Conservation (phyloP, 345 rosid species). For the Kandelia obovata region DNA sequence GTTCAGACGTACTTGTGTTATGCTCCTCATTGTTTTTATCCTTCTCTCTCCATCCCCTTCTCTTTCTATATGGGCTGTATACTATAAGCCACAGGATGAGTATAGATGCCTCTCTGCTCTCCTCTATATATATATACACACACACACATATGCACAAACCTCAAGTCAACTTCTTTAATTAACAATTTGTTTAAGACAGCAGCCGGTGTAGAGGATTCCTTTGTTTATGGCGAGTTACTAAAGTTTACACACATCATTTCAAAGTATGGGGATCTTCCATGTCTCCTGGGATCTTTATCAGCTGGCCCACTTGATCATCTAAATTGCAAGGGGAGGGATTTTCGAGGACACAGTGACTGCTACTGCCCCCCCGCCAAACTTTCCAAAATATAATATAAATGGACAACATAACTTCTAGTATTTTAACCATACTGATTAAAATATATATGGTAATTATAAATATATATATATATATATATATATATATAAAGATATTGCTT, state of each 20-base stretch:
- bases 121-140: constrained; percentile 22
- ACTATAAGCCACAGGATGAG: background rate
- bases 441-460: too few relatives aligned
- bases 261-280: background rate
- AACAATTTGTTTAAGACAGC: constrained; percentile 18
- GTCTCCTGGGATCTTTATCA: background rate
- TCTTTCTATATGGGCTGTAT: background rate
- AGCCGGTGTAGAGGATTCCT: background rate
- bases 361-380: too few relatives aligned
- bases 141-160: background rate
- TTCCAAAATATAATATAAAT: too few relatives aligned
- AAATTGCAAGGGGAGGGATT: background rate
- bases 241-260: background rate
- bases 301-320: background rate
- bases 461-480: too few relatives aligned
- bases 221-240: background rate
- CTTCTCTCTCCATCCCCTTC: background rate
- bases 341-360: background rate
- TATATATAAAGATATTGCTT: too few relatives aligned
- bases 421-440: too few relatives aligned
- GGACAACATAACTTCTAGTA: too few relatives aligned
- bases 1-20: constrained; percentile 43
- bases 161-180: constrained; percentile 47
- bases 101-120: background rate
- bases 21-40: constrained; percentile 35